Percentiles rank a stretch among this genome's conserved stretches.
These are phyloP conservation scores for Annona squamosa DNA, from an alignment of 164 flowering plant genomes.

Conservation along the genomic window DNA sequence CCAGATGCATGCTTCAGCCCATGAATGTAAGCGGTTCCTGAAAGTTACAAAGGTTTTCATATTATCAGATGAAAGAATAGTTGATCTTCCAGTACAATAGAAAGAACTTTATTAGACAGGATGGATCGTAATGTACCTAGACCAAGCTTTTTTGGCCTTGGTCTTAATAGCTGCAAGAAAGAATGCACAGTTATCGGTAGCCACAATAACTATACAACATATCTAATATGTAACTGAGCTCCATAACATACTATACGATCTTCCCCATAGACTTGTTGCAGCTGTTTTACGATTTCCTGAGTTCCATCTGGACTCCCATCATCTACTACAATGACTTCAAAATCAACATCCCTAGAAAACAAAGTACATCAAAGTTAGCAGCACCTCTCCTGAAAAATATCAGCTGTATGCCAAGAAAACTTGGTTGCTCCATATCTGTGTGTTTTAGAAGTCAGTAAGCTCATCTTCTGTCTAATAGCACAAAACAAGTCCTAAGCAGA, in stretches of 20 bases:
- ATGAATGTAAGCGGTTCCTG: conserved; percentile 93
- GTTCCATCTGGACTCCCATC: conserved; percentile 86
- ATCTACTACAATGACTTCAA: conserved; percentile 66
- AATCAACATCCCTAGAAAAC: conserved; percentile 43
- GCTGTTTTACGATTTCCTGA: conserved; percentile 72
- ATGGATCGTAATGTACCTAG: conserved; percentile 45
- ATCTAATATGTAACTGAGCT: not conserved
- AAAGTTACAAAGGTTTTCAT: conserved; percentile 13
- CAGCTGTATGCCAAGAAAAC: not conserved
- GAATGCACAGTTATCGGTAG: conserved; percentile 1
- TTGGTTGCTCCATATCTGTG: no score
- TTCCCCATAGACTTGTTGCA: conserved; percentile 83
- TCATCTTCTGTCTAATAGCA: no score
- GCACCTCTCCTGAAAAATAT: not conserved
- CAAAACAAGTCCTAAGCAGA: no score
- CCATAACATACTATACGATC: conserved; percentile 68
- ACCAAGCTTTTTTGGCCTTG: conserved; percentile 92
- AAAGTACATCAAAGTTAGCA: not conserved
- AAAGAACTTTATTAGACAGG: not conserved
- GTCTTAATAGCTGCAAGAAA: conserved; percentile 66
- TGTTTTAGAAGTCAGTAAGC: no score
- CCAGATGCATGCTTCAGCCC: conserved; percentile 96
- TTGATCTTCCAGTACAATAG: not conserved
- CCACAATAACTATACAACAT: not conserved
- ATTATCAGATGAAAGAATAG: not conserved